Evolutionary conservation across 495 filamentous ascomycete species (phyloP).

Genomic region (Lasiosphaeria miniovina): DNA sequence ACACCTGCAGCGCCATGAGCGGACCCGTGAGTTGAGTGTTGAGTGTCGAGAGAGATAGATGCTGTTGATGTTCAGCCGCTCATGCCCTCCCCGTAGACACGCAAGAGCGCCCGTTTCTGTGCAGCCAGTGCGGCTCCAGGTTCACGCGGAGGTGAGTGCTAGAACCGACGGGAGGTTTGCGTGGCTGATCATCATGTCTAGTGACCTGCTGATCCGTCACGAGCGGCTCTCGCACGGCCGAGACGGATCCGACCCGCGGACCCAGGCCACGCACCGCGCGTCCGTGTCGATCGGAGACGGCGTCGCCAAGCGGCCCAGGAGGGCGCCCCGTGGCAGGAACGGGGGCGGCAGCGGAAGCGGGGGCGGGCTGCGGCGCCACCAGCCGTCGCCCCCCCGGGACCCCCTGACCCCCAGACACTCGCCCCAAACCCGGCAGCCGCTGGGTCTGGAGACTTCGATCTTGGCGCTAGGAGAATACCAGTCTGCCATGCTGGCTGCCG

Average conservation of each 20-base stretch:
- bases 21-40: slow-evolving; percentile 6
- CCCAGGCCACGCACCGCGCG: neutral
- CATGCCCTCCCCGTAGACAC: slow-evolving; percentile 3
- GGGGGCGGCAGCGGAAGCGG: too few species aligned
- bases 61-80: neutral
- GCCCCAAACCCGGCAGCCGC: too few species aligned
- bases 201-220: slow-evolving; percentile 7
- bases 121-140: slow-evolving; percentile 9
- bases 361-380: too few species aligned
- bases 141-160: slow-evolving; percentile 10
- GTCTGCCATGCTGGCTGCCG: too few species aligned
- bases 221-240: slow-evolving; percentile 6
- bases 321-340: too few species aligned
- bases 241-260: neutral
- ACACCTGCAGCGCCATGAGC: slow-evolving; percentile 11
- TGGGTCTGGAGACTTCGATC: too few species aligned
- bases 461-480: too few species aligned
- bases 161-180: neutral
- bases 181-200: neutral
- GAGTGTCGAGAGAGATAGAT: too few species aligned
- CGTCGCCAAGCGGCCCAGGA: too few species aligned
- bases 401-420: too few species aligned
- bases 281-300: too few species aligned
- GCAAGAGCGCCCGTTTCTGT: slow-evolving; percentile 10
- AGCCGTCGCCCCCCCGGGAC: neutral